Conservation (phyloP, 257 asterid species). For the Jaltomata sinuosa region DNA sequence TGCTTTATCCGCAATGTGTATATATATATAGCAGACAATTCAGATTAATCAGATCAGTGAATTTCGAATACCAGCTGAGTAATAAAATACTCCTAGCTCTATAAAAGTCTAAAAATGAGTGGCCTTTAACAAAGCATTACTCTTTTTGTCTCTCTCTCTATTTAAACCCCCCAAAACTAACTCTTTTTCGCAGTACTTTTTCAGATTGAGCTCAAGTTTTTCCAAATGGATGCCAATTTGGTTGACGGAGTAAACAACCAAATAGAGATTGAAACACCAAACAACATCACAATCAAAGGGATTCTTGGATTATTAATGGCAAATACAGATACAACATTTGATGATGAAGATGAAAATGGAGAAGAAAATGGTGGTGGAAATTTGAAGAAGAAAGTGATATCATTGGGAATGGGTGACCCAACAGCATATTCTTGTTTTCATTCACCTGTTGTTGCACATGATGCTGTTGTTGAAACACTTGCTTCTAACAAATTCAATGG, state of each 20-base stretch:
- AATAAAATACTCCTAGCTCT: no score
- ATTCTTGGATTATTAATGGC: slow-evolving; percentile 53
- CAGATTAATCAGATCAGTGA: no score
- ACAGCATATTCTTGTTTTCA: slow-evolving; percentile 63
- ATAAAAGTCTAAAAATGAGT: neutral
- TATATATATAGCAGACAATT: no score
- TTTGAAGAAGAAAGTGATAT: slow-evolving; percentile 25
- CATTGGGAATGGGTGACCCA: slow-evolving; percentile 83
- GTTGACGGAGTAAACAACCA: neutral
- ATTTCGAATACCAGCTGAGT: neutral
- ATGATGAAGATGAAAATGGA: no score
- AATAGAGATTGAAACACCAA: slow-evolving; percentile 28
- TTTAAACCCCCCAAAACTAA: neutral
- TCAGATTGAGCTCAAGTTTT: neutral
- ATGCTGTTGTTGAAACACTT: slow-evolving; percentile 49
- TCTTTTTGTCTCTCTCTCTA: neutral
- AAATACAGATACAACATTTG: slow-evolving; percentile 6
- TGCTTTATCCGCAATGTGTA: no score
- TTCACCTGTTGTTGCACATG: slow-evolving; percentile 42
- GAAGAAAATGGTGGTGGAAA: slow-evolving; percentile 7
- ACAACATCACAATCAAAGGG: slow-evolving; percentile 63
- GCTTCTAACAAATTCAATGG: slow-evolving; percentile 70
- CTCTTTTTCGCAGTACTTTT: no score
- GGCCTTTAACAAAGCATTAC: neutral
- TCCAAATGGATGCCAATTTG: neutral